Conservation (phyloP, 2,329 filamentous ascomycete species). For the Claviceps humidiphila region DNA sequence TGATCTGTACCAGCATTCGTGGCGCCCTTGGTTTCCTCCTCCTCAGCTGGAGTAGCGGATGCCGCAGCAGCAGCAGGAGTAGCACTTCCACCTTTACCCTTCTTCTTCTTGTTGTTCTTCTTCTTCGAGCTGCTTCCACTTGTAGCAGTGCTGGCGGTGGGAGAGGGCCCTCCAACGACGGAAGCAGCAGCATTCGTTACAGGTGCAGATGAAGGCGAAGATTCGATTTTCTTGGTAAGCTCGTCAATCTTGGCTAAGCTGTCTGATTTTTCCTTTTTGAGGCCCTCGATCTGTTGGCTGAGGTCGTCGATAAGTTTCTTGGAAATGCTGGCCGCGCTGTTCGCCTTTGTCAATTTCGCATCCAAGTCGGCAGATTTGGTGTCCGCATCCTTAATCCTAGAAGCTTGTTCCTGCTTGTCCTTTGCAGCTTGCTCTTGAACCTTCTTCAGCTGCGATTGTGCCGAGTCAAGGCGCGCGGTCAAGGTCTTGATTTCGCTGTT, state of each 20-base stretch:
- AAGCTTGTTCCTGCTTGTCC: constrained; percentile 18
- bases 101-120: constrained; percentile 87
- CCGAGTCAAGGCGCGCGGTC: constrained; percentile 32
- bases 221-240: constrained; percentile 31
- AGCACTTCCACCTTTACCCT: constrained; percentile 50
- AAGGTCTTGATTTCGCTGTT: constrained; percentile 35
- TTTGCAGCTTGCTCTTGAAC: constrained; percentile 24
- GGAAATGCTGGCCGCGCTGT: constrained; percentile 25
- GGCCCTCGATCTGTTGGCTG: constrained; percentile 21
- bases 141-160: constrained; percentile 10
- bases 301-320: constrained; percentile 28
- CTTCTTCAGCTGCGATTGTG: constrained; percentile 30
- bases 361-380: constrained; percentile 26
- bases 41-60: constrained; percentile 23
- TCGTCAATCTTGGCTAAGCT: constrained; percentile 22
- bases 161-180: constrained; percentile 10
- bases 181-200: constrained; percentile 11
- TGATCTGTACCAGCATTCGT: background rate
- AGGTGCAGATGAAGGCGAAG: constrained; percentile 11
- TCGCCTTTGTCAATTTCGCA: constrained; percentile 25
- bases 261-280: constrained; percentile 21
- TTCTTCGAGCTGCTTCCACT: constrained; percentile 23
- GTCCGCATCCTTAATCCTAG: constrained; percentile 23
- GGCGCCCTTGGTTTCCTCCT: constrained; percentile 14
- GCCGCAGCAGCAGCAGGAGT: background rate